Evolutionary conservation across 2,329 filamentous ascomycete genomes (phyloP), one percentile per base, ranked within the genome.

Genomic region (Pseudohalonectria lignicola): DNA sequence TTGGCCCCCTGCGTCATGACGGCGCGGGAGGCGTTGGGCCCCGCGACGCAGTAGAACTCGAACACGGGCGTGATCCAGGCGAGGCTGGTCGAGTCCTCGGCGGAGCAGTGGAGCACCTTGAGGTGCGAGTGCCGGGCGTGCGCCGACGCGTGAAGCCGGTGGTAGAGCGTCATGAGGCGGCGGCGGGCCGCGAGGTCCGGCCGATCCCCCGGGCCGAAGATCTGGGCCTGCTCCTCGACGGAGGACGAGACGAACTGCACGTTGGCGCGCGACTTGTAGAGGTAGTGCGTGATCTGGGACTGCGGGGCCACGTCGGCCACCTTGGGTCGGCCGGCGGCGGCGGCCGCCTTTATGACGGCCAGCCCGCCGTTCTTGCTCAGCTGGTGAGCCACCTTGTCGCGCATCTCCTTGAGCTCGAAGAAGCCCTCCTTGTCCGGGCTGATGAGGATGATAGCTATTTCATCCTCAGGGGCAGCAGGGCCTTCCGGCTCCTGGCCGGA

Each of bases 161-260:
- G 80, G 56, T 98, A 98, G 9, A 90, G 67, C 13, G 79, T 82
- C 68, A 96, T 80, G 21, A 95, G 67, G 60, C 78, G 75, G 54
- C 86, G 70, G 36, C 76, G 71, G 12, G 23, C 23, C 6, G 18
- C 25, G 11, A 25, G 37, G 15, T 21, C 20, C 29, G 12, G 31
- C 35, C 28, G 18, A 17, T 16, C 13, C 17, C 12, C 31, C 2
- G 15, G 13, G 19, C 32, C 49, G 51, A 92, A 92, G 40, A 12
- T 8, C 4, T n/a, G 10, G 3, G 79, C 66, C 0, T 85, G 81
- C 9, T 76, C 69, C 9, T 32, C 36, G 43, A 86, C 82, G 0
- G 84, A 79, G 2, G 88, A 83, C 86, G 94, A 94, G 48, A 78
- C 82, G 59, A 95, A 98, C 56, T 98, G 93, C 20, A 98, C 92